These are phyloP conservation scores for Phalaenopsis hybrid DNA, from an alignment of 116 monocot species.

Conservation along the genomic window DNA sequence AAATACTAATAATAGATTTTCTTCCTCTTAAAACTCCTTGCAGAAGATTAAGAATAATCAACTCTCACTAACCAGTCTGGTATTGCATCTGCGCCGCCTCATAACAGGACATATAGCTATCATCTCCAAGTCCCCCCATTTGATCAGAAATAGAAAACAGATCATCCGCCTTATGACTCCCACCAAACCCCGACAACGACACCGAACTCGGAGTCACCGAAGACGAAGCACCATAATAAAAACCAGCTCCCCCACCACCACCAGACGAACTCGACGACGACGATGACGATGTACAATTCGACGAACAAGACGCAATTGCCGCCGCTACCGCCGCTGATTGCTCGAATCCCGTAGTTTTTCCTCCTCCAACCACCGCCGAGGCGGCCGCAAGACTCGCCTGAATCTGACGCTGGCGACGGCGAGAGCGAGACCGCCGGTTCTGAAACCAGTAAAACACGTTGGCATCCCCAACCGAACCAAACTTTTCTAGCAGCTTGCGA, in stretches of 20 bases:
- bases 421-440: conserved; percentile 86
- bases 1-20: not conserved
- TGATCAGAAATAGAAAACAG: conserved; percentile 67
- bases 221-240: conserved; percentile 2
- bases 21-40: not conserved
- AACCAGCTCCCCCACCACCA: not conserved
- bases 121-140: conserved; percentile 44
- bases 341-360: conserved; percentile 19
- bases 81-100: conserved; percentile 23
- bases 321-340: not conserved
- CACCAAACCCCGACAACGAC: conserved; percentile 18
- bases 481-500: conserved; percentile 78
- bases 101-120: not conserved
- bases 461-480: conserved; percentile 87
- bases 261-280: conserved; percentile 23
- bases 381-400: conserved; percentile 47
- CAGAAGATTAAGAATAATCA: not conserved
- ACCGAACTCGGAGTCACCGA: conserved; percentile 7
- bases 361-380: conserved; percentile 32
- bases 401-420: conserved; percentile 85
- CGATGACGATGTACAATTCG: conserved; percentile 10
- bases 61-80: conserved; percentile 40
- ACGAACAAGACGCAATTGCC: conserved; percentile 5
- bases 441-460: conserved; percentile 99
- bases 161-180: conserved; percentile 39